phyloP scores from a whole-genome alignment of 2,329 filamentous ascomycete genomes.

The Clarireedia paspali region DNA sequence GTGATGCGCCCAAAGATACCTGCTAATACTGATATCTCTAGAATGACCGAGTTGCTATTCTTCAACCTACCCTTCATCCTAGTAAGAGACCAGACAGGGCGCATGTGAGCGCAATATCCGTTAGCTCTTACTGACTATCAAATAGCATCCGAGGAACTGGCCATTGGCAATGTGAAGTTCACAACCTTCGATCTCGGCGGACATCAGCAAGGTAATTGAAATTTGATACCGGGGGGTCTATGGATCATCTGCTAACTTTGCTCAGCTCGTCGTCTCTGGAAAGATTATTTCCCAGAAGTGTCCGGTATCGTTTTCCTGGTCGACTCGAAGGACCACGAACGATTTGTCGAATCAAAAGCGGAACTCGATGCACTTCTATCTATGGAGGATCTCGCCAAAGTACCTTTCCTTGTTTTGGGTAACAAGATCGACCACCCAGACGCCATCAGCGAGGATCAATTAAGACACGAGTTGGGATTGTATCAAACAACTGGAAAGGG shows the following conservation, averaged over 20 bases:
- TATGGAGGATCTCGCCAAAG: slow-evolving; percentile 95
- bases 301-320: slow-evolving; percentile 96
- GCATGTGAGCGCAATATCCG: slow-evolving; percentile 8
- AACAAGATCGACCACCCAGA: slow-evolving; percentile 99
- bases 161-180: slow-evolving; percentile 89
- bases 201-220: slow-evolving; percentile 70
- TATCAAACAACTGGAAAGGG: slow-evolving; percentile 97
- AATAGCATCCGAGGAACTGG: slow-evolving; percentile 79
- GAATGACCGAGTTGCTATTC: slow-evolving; percentile 89
- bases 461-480: slow-evolving; percentile 83
- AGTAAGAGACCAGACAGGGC: slow-evolving; percentile 44
- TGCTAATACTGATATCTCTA: slow-evolving; percentile 31
- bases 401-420: slow-evolving; percentile 90
- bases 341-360: slow-evolving; percentile 87
- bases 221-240: slow-evolving; percentile 13
- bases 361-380: slow-evolving; percentile 91
- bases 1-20: not conserved
- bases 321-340: slow-evolving; percentile 94
- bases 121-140: slow-evolving; percentile 20
- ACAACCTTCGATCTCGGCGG: slow-evolving; percentile 91
- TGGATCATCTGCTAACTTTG: slow-evolving; percentile 5
- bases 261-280: slow-evolving; percentile 83
- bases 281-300: slow-evolving; percentile 95
- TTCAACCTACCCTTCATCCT: slow-evolving; percentile 85
- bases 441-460: slow-evolving; percentile 90